Percentiles rank a stretch among this genome's conserved stretches.
These are phyloP conservation scores for Ramularia endophylla DNA, from an alignment of 2,329 filamentous ascomycete genomes.

Conservation along the genomic window DNA sequence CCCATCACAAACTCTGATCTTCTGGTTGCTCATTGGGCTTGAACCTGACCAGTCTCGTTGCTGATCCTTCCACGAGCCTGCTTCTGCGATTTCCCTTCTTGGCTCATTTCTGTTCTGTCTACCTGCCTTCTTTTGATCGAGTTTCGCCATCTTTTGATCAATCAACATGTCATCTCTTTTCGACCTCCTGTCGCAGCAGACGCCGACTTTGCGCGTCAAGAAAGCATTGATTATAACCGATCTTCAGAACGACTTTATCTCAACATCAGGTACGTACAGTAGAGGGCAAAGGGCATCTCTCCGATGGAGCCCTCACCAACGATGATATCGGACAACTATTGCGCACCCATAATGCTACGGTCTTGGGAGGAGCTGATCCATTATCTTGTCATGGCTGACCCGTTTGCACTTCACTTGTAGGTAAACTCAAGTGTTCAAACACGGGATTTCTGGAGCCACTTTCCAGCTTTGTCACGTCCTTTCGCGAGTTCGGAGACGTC, in stretches of 20 bases:
- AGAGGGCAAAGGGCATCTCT: too few species aligned
- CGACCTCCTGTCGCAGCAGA: conserved; percentile 40
- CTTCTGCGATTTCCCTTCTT: background rate
- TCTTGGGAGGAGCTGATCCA: too few species aligned
- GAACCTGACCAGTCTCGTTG: background rate
- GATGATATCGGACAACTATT: too few species aligned
- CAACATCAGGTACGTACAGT: too few species aligned
- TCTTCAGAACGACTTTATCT: conserved; percentile 84
- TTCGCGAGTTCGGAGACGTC: conserved; percentile 66
- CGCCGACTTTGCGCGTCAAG: conserved; percentile 50
- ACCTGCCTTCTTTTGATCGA: background rate
- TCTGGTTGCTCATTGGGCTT: background rate
- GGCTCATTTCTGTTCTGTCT: background rate
- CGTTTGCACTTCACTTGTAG: too few species aligned
- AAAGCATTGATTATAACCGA: conserved; percentile 77
- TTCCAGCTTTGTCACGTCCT: conserved; percentile 60
- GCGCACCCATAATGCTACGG: too few species aligned
- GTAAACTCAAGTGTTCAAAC: conserved; percentile 58
- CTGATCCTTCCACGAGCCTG: background rate
- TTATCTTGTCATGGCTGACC: too few species aligned
- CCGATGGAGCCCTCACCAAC: too few species aligned
- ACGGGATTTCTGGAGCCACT: conserved; percentile 64
- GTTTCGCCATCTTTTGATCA: background rate
- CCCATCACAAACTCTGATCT: too few species aligned
- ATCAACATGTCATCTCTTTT: conserved; percentile 36